Evolutionary conservation across 108 stramenopile genomes (phyloP).

Genomic region (Schizochytrium sp.): DNA sequence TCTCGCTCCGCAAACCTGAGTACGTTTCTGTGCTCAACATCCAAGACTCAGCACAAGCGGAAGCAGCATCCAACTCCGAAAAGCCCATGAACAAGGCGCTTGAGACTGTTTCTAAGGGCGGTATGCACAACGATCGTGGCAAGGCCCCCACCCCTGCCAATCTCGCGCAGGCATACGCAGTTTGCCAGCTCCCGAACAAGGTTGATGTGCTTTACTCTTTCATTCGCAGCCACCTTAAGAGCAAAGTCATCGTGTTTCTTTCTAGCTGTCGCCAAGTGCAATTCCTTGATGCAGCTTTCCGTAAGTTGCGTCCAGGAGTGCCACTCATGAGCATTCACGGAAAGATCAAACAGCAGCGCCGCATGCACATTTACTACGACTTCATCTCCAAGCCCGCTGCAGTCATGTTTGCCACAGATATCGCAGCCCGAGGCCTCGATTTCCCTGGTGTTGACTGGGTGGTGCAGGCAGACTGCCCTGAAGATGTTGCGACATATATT

Average conservation of each 20-base stretch:
- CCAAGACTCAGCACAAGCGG: neutral
- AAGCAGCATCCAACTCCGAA: constrained; percentile 45
- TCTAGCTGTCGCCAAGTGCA: constrained; percentile 95
- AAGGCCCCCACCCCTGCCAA: constrained; percentile 82
- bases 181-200: constrained; percentile 90
- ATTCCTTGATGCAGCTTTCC: constrained; percentile 89
- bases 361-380: constrained; percentile 95
- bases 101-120: constrained; percentile 9
- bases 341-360: constrained; percentile 91
- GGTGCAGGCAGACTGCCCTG: constrained; percentile 96
- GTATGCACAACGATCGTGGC: constrained; percentile 64
- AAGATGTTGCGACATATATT: constrained; percentile 85
- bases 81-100: constrained; percentile 57
- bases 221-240: constrained; percentile 91
- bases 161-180: constrained; percentile 88
- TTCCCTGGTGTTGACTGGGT: constrained; percentile 99
- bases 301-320: constrained; percentile 92
- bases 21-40: constrained; percentile 64
- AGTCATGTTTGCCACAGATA: constrained; percentile 95
- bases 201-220: constrained; percentile 95
- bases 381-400: constrained; percentile 85
- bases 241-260: constrained; percentile 96
- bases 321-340: constrained; percentile 98
- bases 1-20: constrained; percentile 59
- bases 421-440: constrained; percentile 94